Base-by-base conservation (phyloP, 1,284 basidiomycete genomes). In the Dichomitus squalens region DNA sequence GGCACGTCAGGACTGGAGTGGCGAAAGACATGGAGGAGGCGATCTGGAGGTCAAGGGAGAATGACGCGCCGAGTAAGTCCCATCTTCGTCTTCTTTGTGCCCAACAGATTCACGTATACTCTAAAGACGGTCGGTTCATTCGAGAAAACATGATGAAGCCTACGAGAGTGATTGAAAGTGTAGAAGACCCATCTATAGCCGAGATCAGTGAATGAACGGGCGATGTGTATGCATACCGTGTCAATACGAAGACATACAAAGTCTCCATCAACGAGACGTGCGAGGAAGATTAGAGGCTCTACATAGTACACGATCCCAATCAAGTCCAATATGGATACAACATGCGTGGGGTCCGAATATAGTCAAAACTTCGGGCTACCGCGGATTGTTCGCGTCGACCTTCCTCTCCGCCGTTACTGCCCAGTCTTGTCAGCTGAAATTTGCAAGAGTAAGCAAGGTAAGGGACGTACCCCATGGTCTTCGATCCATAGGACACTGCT, bases 401-500 rank as follows among this genome's bases (percentile, higher is more conserved):
- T 75, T 75, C 33, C 74, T 64, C 63, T 75, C 74, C 6, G 74
- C 74, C 7, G 74, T 75, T n/a, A 73, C 74, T 75, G 25, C 40
- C 7, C 9, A 18, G 14, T 0, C 8, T 11, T 18, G n/a, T 53
- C 11, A 35, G 49, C 5, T 35, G 14, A 7, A 21, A 25, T 8
- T 35, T 16, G n/a, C 14, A 36, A 27, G 11, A 51, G 14, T 11
- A 48, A 11, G 34, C 27, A 23, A 11, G 7, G 14, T 20, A 9
- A 33, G n/a, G 18, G 9, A 82, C 91, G 65, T 66, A 96, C 95
- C 90, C 95, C 95, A 98, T 4, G 87, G 80, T 67, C 93, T 79
- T 41, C 95, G 80, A 69, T 97, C 95, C 90, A 98, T 95, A 11
- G 95, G 95, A 77, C 95, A 97, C 67, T 94, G 92, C 65, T 90